Evolutionary conservation across 495 filamentous ascomycete species (phyloP), one percentile per base, ranked within the genome.

Genomic region (Aspergillus baeticus): DNA sequence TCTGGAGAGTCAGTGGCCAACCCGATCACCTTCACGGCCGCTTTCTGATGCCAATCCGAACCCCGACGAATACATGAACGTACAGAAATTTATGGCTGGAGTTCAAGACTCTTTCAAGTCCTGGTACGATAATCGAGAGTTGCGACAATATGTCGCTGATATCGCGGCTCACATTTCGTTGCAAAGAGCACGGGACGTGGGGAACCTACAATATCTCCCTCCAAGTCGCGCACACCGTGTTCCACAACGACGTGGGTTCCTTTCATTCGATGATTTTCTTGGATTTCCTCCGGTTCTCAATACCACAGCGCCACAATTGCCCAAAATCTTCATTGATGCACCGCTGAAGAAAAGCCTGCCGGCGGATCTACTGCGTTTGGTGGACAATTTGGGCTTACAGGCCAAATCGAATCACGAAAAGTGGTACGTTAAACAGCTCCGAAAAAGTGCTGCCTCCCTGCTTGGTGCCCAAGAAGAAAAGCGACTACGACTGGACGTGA

Each of bases 351-450:
- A n/a, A n/a, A n/a, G n/a, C n/a, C n/a, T n/a, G n/a, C n/a, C n/a
- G n/a, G n/a, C n/a, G n/a, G n/a, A n/a, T n/a, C n/a, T n/a, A 22
- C 4, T 15, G 5, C 7, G 38, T 1, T 22, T 57, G 42, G 20
- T 60, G 15, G 31, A 54, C 31, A 23, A 13, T 7, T 39, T 62
- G 21, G 47, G 49, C 10, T 20, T 7, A 0, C 48, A 59, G 34
- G 48, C 64, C 5, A 54, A 17, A 39, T 58, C 54, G 2, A 29
- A 38, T 10, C 69, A 70, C 33, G 63, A 72, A 35, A 46, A 43
- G 34, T 18, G 39, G 17, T 71, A 69, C 31, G 37, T 68, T 18
- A n/a, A 39, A 35, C 54, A 65, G 33, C 57, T 72, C 33, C n/a
- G 51, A 35, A 36, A 35, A 14, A 64, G 35, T 36, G 14, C 33